Evolutionary conservation across 1,284 basidiomycete genomes (phyloP), one percentile per base, ranked within the genome.

Genomic region (Sanguinoderma infundibulare): DNA sequence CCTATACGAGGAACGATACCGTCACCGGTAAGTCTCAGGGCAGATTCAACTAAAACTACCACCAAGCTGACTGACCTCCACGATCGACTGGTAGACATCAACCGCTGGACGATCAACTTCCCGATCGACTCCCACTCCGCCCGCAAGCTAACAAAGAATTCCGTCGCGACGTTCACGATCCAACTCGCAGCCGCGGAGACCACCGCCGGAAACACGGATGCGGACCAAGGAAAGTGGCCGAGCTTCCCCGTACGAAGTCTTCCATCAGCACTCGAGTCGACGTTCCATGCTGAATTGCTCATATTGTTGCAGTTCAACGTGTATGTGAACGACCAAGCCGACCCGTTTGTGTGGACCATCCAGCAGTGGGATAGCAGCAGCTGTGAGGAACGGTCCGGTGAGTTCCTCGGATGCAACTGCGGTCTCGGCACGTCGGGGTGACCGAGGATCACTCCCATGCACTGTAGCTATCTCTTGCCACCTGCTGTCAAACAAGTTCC

Each of bases 151-250:
- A 46, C 52, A 3, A 15, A 32, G 1, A 24, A 49, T 1, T 65
- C 66, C 2, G 50, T 64, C 7, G 71, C 68, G 2, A 72, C 71
- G 0, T 69, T 71, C 38, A 74, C 71, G 5, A 63, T 74, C 15
- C 69, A 71, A 58, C 68, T 71, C 12, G 72, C 72, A 1, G 72
- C 57, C 9, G 72, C 69, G 12, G 68, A 68, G 55, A 72, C 72
- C 17, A 69, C 70, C 22, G 58, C 66, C 0, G 72, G 72, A 3
- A 75, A 78, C 47, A 75, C 74, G 17, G 73, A 76, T 46, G 72
- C 67, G 1, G 70, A 60, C 56, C 71, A 65, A 36, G 64, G 64
- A n/a, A 56, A 52, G 2, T 60, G 59, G 30, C 62, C 64, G 4
- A 57, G 53, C 44, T 67, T 67, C 61, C 61, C 65, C 2, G 64